Base-by-base conservation (phyloP, 2,329 filamentous ascomycete species). In the Fonsecaea pedrosoi region DNA sequence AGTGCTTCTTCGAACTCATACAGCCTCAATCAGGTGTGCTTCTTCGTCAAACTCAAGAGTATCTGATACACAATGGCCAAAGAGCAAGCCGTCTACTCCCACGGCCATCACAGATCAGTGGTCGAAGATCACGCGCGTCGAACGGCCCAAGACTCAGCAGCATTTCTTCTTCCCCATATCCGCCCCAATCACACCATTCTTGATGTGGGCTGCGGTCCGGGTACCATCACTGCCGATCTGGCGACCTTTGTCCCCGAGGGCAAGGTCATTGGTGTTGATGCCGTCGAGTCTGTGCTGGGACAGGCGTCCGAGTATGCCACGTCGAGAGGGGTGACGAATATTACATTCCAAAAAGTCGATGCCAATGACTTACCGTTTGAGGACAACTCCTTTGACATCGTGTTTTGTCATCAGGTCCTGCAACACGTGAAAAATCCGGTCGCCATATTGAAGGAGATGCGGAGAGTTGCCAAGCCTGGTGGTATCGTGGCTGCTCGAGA, bases 331-430 rank as follows among this genome's bases (percentile, higher is more conserved):
- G 50, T 81, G 8, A 66, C 62, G 13, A 80, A 80, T 62, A 69
- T 79, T 13, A 70, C 70, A 1, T 81, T 80, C 61, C 71, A 73
- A 21, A 69, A 72, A 18, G 77, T 76, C 12, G 77, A 81, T 76
- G 82, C 80, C 6, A 79, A 82, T 67, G 69, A 73, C 15, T 77
- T 84, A 60, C 66, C 76, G 1, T 82, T 79, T 54, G 69, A 77
- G 2, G 82, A 87, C 63, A 78, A 77, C 34, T 74, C 78, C 2
- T 89, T 89, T 68, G 87, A 89, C 70, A 74, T 89, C n/a, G 85
- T 88, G 6, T 83, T 85, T 71, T 82, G 81, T 30, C 84, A 87
- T 71, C 86, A 88, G 72, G 82, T 89, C 3, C 77, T 89, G 9
- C 81, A 84, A 69, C 87, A 89, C 74, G 76, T 89, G 3, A 75